These are phyloP conservation scores for Coemansia sp. DNA, from an alignment of 192 early-diverging fungal species.

Conservation along the genomic window DNA sequence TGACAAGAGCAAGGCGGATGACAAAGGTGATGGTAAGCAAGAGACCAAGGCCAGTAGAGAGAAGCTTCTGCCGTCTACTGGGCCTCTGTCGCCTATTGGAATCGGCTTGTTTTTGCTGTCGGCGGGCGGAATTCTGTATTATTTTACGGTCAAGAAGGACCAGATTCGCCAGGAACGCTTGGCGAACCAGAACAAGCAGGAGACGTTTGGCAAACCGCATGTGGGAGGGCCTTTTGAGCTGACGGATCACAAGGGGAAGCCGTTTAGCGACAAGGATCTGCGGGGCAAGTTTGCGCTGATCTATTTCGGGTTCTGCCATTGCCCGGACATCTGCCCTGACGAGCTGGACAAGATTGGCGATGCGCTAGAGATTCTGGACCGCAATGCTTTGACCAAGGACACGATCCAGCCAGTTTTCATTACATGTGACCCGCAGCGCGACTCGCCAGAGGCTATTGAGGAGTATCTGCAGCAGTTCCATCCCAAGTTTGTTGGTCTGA, in stretches of 20 bases:
- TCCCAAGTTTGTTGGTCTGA: constrained; percentile 88
- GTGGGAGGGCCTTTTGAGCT: constrained; percentile 90
- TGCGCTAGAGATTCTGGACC: constrained; percentile 70
- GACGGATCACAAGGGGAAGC: constrained; percentile 78
- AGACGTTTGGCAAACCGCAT: constrained; percentile 82
- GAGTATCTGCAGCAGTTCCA: constrained; percentile 90
- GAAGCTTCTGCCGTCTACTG: constrained; percentile 28
- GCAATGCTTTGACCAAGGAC: constrained; percentile 53
- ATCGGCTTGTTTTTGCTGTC: constrained; percentile 60
- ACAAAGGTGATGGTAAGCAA: background rate
- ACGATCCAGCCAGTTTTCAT: constrained; percentile 89
- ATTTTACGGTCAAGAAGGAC: constrained; percentile 68
- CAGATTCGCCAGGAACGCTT: constrained; percentile 44
- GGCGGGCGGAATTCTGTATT: constrained; percentile 61
- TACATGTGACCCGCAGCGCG: constrained; percentile 94
- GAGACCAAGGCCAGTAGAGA: constrained; percentile 16
- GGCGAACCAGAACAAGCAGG: constrained; percentile 16
- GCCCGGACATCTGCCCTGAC: constrained; percentile 98
- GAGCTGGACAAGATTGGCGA: constrained; percentile 97
- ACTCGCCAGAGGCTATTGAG: constrained; percentile 78
- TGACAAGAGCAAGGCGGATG: constrained; percentile 11
- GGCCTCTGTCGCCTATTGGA: constrained; percentile 50
- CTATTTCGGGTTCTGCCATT: constrained; percentile 99
- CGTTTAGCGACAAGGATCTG: constrained; percentile 51
- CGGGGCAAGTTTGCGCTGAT: constrained; percentile 84